These are phyloP conservation scores for Musa balbisiana DNA, from an alignment of 202 grass and related monocot genomes.

Conservation along the genomic window DNA sequence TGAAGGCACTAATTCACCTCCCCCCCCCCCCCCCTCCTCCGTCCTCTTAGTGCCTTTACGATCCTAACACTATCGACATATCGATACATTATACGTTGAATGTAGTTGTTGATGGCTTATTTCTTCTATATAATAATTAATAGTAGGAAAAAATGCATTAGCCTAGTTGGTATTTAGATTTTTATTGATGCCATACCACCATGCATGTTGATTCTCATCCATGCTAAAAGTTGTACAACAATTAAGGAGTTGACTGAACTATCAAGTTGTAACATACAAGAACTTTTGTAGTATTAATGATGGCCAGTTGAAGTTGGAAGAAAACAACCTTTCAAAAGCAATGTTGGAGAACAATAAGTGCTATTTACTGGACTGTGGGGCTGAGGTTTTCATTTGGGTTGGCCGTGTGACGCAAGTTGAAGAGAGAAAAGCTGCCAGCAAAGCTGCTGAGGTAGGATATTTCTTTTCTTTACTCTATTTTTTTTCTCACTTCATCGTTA, in stretches of 20 bases:
- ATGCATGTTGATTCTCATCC: not conserved
- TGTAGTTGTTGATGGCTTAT: too few relatives aligned
- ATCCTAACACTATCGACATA: too few relatives aligned
- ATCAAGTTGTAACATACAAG: slow-evolving; percentile 10
- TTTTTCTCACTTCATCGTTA: not conserved
- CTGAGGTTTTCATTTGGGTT: slow-evolving; percentile 94
- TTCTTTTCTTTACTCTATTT: not conserved
- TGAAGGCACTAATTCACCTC: too few relatives aligned
- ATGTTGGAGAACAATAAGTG: slow-evolving; percentile 86
- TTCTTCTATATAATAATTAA: too few relatives aligned
- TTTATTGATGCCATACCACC: not conserved
- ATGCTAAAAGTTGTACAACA: not conserved
- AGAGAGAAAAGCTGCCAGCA: slow-evolving; percentile 79
- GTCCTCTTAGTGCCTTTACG: too few relatives aligned
- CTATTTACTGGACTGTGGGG: slow-evolving; percentile 78
- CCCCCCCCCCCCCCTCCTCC: too few relatives aligned
- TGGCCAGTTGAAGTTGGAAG: slow-evolving; percentile 78
- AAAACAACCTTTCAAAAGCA: slow-evolving; percentile 60
- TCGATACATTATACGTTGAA: too few relatives aligned
- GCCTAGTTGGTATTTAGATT: not conserved
- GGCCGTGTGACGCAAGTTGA: slow-evolving; percentile 83
- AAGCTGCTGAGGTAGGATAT: slow-evolving; percentile 69
- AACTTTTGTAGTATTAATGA: slow-evolving; percentile 58
- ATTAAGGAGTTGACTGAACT: not conserved
- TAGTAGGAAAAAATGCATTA: too few relatives aligned